These are phyloP conservation scores for Huntiella decipiens DNA, from an alignment of 2,329 filamentous ascomycete species.

Conservation along the genomic window DNA sequence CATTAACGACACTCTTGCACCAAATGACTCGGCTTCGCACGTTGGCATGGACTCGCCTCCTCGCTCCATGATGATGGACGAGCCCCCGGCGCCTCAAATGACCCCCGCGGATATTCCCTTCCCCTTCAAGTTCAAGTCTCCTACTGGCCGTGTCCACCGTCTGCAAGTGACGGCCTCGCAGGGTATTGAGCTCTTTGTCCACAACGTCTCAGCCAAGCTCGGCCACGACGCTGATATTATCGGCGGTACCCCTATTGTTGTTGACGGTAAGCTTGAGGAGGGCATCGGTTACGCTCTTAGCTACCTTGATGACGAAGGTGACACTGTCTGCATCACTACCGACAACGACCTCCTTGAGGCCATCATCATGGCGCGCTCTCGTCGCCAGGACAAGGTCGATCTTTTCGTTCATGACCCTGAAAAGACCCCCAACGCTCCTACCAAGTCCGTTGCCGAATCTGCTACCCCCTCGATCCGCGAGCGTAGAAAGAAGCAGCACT, in stretches of 20 bases:
- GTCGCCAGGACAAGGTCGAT: constrained; percentile 78
- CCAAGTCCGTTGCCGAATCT: constrained; percentile 24
- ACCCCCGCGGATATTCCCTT: constrained; percentile 58
- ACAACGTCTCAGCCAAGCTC: constrained; percentile 64
- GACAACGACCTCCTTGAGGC: constrained; percentile 86
- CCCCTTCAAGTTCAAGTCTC: constrained; percentile 98
- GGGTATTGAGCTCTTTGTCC: constrained; percentile 63
- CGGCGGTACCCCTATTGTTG: constrained; percentile 59
- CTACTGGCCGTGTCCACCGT: constrained; percentile 81
- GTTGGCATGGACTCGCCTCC: constrained; percentile 62
- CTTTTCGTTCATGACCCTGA: constrained; percentile 89
- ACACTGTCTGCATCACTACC: constrained; percentile 90
- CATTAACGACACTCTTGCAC: constrained; percentile 64
- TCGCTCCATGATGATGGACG: constrained; percentile 36
- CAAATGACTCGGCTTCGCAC: constrained; percentile 88
- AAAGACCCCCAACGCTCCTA: constrained; percentile 52
- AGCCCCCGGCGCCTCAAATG: constrained; percentile 27
- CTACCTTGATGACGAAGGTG: constrained; percentile 92
- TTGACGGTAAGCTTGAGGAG: constrained; percentile 54
- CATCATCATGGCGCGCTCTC: constrained; percentile 61
- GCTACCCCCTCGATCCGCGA: constrained; percentile 27
- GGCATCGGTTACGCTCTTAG: constrained; percentile 74
- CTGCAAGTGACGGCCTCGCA: constrained; percentile 67
- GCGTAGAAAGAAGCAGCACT: constrained; percentile 23
- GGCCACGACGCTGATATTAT: constrained; percentile 66